phyloP scores from a whole-genome alignment of 139 green algal species.

The Tetradesmus obliquus region DNA sequence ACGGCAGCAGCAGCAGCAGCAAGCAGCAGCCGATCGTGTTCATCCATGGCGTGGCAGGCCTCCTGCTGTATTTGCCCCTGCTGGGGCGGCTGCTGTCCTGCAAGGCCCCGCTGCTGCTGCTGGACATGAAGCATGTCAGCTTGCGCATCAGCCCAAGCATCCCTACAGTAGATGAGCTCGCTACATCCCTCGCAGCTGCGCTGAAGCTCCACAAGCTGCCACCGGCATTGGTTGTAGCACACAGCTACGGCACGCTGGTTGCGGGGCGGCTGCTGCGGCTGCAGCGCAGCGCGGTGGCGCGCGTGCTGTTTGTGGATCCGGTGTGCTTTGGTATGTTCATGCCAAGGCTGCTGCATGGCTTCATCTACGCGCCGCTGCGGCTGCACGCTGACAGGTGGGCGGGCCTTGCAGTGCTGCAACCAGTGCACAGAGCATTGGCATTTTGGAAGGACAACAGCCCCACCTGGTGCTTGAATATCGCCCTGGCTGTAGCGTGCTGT shows the following conservation, averaged over 20 bases:
- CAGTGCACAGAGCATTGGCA: not conserved
- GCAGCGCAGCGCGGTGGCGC: not conserved
- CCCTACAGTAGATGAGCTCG: conserved; percentile 20
- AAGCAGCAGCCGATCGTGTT: conserved; percentile 40
- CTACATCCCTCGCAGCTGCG: not conserved
- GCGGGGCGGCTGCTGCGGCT: conserved; percentile 37
- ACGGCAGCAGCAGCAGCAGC: conserved; percentile 17
- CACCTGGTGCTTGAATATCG: not conserved
- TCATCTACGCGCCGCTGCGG: conserved; percentile 55
- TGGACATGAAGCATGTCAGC: conserved; percentile 60
- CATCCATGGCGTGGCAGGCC: conserved; percentile 31
- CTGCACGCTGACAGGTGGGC: not conserved
- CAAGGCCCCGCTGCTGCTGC: conserved; percentile 45
- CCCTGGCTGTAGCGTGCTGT: not conserved
- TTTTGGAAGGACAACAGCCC: not conserved
- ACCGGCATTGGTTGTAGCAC: conserved; percentile 5
- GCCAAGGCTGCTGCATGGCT: conserved; percentile 55
- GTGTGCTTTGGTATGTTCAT: conserved; percentile 61
- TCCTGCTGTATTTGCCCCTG: conserved; percentile 37
- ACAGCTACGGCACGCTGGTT: conserved; percentile 53
- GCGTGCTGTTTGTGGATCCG: conserved; percentile 48
- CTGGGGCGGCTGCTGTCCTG: conserved; percentile 1
- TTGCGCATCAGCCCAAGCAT: conserved; percentile 48
- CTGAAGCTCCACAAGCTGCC: not conserved
- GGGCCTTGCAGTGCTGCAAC: not conserved